Evolutionary conservation across 768 basidiomycete genomes (phyloP), one percentile per base, ranked within the genome.

Genomic region (Tulasnella sp.): DNA sequence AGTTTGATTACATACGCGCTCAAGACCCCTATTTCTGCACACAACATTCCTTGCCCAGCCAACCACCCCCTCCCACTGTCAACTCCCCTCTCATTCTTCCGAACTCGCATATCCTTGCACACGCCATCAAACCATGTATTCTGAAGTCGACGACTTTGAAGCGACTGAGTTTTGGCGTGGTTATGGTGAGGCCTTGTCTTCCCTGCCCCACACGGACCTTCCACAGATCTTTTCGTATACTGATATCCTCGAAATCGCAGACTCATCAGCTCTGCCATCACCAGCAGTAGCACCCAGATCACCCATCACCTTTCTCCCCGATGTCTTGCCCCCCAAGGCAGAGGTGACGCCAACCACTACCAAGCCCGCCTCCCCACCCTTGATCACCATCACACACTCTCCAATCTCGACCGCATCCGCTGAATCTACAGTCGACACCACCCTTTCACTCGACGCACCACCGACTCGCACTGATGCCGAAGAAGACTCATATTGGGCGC

Each of bases 401-500:
- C 29, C 51, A 25, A 46, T 25, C 23, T 15, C 15, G n/a, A n/a
- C 31, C 34, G 50, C n/a, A 7, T 37, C 52, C 52, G 29, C 52
- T 27, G 36, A 36, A 23, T 54, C 52, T 1, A 9, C 25, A 37
- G 37, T 40, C 25, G n/a, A 35, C 39, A 39, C 52, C 34, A 4
- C 39, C 37, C 7, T 54, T 3, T 7, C 14, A 14, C 29, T 31
- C 55, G 37, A 52, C 17, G 34, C 34, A 39, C 23, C 8, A 25
- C 43, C 14, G 29, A 7, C 5, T 15, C 32, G 39, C 7, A 35
- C n/a, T n/a, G 17, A 53, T 37, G 50, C 17, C 21, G 59, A 40
- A 15, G 60, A 61, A 21, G 60, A 51, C 27, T 29, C 45, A 3
- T 61, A 61, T 27, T 61, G 60, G 60, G 27, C 51, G 27, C 27